Evolutionary conservation across 495 filamentous ascomycete genomes (phyloP), one percentile per base, ranked within the genome.

Genomic region (Tuber indicum): DNA sequence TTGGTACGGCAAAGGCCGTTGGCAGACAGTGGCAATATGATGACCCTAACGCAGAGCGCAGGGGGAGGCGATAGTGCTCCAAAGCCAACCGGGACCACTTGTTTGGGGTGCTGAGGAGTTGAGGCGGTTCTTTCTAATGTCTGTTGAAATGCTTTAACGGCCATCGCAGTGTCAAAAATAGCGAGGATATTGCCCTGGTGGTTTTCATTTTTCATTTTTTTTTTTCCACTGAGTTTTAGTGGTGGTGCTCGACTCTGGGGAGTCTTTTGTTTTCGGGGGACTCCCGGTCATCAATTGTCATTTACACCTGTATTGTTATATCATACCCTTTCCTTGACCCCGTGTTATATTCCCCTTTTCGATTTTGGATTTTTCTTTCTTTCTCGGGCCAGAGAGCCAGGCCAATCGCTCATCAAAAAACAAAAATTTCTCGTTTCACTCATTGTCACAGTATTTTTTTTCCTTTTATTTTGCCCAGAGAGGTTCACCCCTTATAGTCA

Each of bases 1-100:
- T 93, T 90, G 92, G 92, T 45, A 91, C 91, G 71, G 88, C 87
- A 77, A 92, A 89, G 83, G 91, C 88, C 23, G 80, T 86, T 23
- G 85, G 85, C n/a, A 84, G 89, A 75, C 83, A 85, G 78, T 93
- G 91, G 91, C 85, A 88, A 10, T 88, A 89, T 79, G 89, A 90
- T 42, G 89, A 88, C 72, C 88, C 89, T 39, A 86, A 87, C 73
- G 79, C 75, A 16, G 79, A 26, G 72, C 72, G 46, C 16, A 36
- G 72, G n/a, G 21, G 26, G 10, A 73, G 41, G 26, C n/a, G 43
- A 32, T 73, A 73, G 46, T 19, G 72, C 41, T 26, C 46, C 36
- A 49, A 32, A 73, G 46, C 21, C 77, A 8, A 72, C 71, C 76
- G 71, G 73, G 74, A 73, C 76, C 73, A 76, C 47, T 76, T 32